Evolutionary conservation across 257 asterid genomes (phyloP), one percentile per base, ranked within the genome.

Genomic region (Penstemon davidsonii): DNA sequence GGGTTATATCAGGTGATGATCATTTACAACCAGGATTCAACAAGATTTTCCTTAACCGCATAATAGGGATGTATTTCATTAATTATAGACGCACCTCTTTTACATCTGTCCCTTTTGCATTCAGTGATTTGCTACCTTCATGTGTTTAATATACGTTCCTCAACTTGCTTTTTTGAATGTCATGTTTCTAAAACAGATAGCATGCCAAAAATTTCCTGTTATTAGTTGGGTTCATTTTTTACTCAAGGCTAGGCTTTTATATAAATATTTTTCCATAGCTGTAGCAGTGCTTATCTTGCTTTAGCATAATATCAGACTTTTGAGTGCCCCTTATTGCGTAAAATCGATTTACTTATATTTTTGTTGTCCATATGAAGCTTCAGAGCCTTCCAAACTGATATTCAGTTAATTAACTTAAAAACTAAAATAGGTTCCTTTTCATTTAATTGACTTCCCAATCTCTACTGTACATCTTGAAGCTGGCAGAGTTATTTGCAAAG

Each of bases 401-500:
- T 52, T 12, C 12, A 65, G 38, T 67, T 59, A 19, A 56, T 40
- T 53, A 37, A 51, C 42, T 64, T 71, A 41, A 67, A 6, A 12
- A 67, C 47, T 71, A 54, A 47, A 43, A 49, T 62, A 49, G 69
- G 42, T 77, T 46, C 25, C n/a, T 37, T 53, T 66, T 56, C 58
- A 54, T 64, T 67, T 66, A 62, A 67, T 59, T 74, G 56, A 33
- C 78, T 41, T 66, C 50, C 59, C 55, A 47, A 51, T 77, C 55
- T 72, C 52, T 19, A 46, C 64, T 37, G 8, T 67, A 12, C 13
- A 41, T 78, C 72, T 68, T 81, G 77, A 81, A 92, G 98, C 92
- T 94, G 68, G 97, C 97, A 57, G 99, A 94, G 82, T 70, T 91
- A 70, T 94, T 94, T 69, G 89, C 96, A 40, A 88, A 85, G 78